Conservation (phyloP, 495 filamentous ascomycete species). For the Aspergillus taichungensis region DNA sequence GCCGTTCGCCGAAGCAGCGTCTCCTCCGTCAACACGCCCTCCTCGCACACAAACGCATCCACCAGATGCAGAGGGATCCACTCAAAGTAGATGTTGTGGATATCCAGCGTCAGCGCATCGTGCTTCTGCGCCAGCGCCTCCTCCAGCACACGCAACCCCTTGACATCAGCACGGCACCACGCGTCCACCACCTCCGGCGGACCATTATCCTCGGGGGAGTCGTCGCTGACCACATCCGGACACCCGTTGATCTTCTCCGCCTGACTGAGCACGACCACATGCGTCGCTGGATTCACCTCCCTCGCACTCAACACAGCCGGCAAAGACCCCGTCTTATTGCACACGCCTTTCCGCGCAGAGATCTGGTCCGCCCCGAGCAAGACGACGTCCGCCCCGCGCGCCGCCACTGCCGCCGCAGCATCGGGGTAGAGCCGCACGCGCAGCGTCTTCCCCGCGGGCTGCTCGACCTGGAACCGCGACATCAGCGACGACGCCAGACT, state of each 20-base stretch:
- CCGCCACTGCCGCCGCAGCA: conserved; percentile 47
- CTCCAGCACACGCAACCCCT: conserved; percentile 15
- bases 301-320: conserved; percentile 44
- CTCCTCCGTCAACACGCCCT: conserved; percentile 23
- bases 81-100: conserved; percentile 58
- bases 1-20: conserved; percentile 23
- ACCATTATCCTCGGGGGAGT: conserved; percentile 42
- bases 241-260: conserved; percentile 50
- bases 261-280: conserved; percentile 47
- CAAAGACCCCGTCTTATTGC: conserved; percentile 59
- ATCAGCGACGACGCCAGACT: conserved; percentile 42
- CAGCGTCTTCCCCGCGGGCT: conserved; percentile 10
- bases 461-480: conserved; percentile 15
- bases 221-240: conserved; percentile 24
- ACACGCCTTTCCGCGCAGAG: conserved; percentile 41
- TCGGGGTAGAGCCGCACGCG: conserved; percentile 49
- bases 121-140: conserved; percentile 1
- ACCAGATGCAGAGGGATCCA: conserved; percentile 48
- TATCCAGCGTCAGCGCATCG: conserved; percentile 2
- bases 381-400: conserved; percentile 39
- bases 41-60: conserved; percentile 49
- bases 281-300: conserved; percentile 28
- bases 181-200: conserved; percentile 33
- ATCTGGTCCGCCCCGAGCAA: conserved; percentile 58
- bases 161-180: conserved; percentile 31